Evolutionary conservation across 2,329 filamentous ascomycete genomes (phyloP).

Genomic region (Zymoseptoria crescenta): DNA sequence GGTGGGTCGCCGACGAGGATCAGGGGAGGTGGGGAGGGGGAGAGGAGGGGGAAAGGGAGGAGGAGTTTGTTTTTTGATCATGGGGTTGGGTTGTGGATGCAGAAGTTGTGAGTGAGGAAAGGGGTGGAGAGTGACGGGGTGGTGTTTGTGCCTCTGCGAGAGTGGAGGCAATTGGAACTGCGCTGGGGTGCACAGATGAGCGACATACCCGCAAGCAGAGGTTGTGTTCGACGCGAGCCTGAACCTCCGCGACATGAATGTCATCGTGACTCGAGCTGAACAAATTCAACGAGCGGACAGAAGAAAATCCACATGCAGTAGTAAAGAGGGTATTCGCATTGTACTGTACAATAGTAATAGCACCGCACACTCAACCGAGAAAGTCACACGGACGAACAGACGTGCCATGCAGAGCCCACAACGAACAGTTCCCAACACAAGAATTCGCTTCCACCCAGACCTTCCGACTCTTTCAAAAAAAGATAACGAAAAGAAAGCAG

Average conservation of each 20-base stretch:
- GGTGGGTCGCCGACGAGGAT: not conserved
- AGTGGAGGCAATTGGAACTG: not conserved
- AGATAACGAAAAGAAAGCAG: not conserved
- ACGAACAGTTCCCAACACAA: not conserved
- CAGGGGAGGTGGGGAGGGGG: no score
- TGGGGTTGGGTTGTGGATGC: constrained; percentile 20
- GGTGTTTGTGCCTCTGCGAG: not conserved
- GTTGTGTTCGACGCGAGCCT: no score
- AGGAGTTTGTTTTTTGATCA: constrained; percentile 26
- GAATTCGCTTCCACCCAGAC: not conserved
- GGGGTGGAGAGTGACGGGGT: not conserved
- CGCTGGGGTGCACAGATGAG: no score
- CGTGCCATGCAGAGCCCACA: not conserved
- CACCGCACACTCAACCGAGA: not conserved
- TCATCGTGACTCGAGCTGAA: no score
- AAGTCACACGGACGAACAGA: not conserved
- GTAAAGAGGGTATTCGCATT: not conserved
- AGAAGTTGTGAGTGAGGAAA: constrained; percentile 15
- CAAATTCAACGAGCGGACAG: not conserved
- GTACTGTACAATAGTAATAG: not conserved
- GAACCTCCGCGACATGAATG: no score
- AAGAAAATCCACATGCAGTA: not conserved
- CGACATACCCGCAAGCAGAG: no score
- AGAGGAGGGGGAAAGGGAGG: constrained; percentile 8
- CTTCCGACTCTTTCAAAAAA: not conserved